Evolutionary conservation across 441 rosid genomes (phyloP).

Genomic region (Erysimum pusillum): DNA sequence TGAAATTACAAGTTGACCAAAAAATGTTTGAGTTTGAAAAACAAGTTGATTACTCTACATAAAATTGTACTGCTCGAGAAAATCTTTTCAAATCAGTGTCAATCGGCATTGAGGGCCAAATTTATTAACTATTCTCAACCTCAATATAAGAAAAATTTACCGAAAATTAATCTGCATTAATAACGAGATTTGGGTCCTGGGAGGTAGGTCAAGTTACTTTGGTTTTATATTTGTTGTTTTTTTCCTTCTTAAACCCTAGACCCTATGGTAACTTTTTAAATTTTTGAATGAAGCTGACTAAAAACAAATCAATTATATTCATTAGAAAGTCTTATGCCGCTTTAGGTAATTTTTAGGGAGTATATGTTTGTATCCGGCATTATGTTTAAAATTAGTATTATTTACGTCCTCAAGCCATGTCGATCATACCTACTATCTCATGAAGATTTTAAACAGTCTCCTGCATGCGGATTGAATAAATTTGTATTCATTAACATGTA

Average conservation of each 20-base stretch:
- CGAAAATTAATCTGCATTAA: not conserved
- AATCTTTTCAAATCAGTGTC: not conserved
- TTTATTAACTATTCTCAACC: not conserved
- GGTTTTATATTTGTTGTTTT: too few species aligned
- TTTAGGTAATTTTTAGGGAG: constrained; percentile 5
- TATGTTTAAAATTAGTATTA: not conserved
- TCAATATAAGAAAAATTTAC: not conserved
- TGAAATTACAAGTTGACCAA: not conserved
- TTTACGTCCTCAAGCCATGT: not conserved
- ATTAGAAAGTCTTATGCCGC: not conserved
- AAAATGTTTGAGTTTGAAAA: not conserved
- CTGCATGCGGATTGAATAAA: not conserved
- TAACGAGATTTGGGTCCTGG: not conserved
- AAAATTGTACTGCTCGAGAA: not conserved
- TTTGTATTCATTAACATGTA: not conserved
- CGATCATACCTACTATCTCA: not conserved
- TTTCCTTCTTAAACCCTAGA: too few species aligned
- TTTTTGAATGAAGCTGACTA: too few species aligned
- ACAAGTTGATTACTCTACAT: not conserved
- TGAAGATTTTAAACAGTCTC: not conserved
- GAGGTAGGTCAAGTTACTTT: too few species aligned
- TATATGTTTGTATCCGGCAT: constrained; percentile 3
- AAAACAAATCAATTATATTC: not conserved
- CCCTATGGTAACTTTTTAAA: too few species aligned
- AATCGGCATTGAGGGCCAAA: not conserved